Evolutionary conservation across 2,329 filamentous ascomycete genomes (phyloP).

Genomic region (Allantophomopsis cytisporea): DNA sequence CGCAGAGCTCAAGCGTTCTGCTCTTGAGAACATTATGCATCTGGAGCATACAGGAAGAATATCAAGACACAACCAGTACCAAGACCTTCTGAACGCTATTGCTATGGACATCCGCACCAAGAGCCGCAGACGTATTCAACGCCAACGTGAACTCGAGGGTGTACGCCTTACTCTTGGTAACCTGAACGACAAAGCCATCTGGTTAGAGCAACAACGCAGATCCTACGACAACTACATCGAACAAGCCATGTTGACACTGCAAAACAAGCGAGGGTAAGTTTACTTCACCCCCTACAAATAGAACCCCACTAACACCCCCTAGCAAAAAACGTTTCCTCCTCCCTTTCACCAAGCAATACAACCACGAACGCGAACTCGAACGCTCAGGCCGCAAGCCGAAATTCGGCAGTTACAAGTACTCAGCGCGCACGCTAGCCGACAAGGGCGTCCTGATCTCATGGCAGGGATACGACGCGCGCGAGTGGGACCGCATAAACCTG

Average conservation of each 20-base stretch:
- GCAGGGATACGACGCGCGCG: conserved; percentile 66
- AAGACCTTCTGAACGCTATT: conserved; percentile 95
- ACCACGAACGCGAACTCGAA: conserved; percentile 92
- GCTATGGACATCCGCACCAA: conserved; percentile 95
- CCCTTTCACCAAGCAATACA: conserved; percentile 97
- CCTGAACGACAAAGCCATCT: conserved; percentile 75
- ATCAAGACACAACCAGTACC: conserved; percentile 77
- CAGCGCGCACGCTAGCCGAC: conserved; percentile 73
- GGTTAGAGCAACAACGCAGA: conserved; percentile 89
- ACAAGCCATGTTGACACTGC: conserved; percentile 91
- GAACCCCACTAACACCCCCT: conserved; percentile 7
- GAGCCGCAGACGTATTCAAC: conserved; percentile 81
- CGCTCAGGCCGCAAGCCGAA: conserved; percentile 87
- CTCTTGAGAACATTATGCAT: conserved; percentile 83
- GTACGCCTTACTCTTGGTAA: conserved; percentile 64
- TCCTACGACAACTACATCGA: conserved; percentile 99
- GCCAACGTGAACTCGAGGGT: conserved; percentile 80
- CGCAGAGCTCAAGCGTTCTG: conserved; percentile 81
- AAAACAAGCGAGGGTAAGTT: conserved; percentile 81
- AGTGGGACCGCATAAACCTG: conserved; percentile 87
- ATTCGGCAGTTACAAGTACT: conserved; percentile 97
- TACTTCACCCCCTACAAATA: neutral
- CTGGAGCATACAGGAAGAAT: conserved; percentile 82
- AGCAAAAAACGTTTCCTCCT: conserved; percentile 86
- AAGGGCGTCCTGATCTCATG: conserved; percentile 93